These are phyloP conservation scores for Sinapis alba DNA, from an alignment of 441 rosid species.

Conservation along the genomic window DNA sequence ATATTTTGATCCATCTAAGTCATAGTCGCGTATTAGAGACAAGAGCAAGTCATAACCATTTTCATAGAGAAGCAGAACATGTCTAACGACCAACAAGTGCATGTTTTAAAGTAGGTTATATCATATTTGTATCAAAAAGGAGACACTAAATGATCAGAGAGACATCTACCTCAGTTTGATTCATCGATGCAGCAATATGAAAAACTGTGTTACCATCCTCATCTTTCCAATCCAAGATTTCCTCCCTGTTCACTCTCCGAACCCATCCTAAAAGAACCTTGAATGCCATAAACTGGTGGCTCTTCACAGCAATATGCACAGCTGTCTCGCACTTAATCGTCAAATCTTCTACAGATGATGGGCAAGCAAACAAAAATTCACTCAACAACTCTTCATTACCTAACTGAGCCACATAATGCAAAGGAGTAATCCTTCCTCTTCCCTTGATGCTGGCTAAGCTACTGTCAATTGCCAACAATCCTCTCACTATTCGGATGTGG, in stretches of 20 bases:
- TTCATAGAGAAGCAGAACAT: no score
- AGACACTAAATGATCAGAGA: neutral
- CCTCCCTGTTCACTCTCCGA: neutral
- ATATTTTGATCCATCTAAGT: no score
- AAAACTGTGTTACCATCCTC: neutral
- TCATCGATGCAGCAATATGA: conserved; percentile 8
- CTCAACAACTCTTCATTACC: conserved; percentile 27
- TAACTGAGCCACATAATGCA: conserved; percentile 20
- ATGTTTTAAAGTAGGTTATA: no score
- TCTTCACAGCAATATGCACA: conserved; percentile 39
- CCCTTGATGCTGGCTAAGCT: conserved; percentile 11
- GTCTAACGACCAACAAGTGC: no score
- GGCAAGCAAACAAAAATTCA: conserved; percentile 17
- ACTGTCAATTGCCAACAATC: neutral
- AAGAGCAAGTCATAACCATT: no score
- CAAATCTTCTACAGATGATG: conserved; percentile 32
- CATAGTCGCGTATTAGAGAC: no score
- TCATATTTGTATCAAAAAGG: no score
- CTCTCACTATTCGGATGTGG: conserved; percentile 21
- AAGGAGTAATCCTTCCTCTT: neutral
- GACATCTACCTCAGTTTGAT: neutral
- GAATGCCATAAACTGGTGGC: conserved; percentile 11
- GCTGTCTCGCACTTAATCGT: conserved; percentile 40
- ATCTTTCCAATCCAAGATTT: conserved; percentile 7
- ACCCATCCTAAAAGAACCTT: conserved; percentile 44